These are phyloP conservation scores for Solanum tarapatanum DNA, from an alignment of 257 asterid species.

Conservation along the genomic window DNA sequence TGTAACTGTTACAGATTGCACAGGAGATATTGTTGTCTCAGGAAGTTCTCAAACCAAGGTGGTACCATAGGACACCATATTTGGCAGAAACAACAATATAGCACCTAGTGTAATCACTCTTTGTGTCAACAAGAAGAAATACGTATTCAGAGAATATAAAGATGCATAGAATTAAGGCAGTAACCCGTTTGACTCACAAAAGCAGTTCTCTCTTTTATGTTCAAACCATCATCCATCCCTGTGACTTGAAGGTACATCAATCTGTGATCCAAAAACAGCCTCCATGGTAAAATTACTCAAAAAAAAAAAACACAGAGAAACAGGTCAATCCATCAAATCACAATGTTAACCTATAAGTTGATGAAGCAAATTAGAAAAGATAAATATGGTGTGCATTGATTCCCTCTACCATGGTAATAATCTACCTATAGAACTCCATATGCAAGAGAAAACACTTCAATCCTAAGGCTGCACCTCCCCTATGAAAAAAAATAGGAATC, in stretches of 20 bases:
- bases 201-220: conserved; percentile 68
- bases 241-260: conserved; percentile 76
- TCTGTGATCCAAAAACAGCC: conserved; percentile 26
- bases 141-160: not conserved
- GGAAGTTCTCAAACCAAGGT: not conserved
- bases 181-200: conserved; percentile 47
- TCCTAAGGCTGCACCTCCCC: not conserved
- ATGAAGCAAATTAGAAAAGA: not conserved
- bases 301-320: not conserved
- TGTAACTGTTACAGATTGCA: not conserved
- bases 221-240: conserved; percentile 90
- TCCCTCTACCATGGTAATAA: not conserved
- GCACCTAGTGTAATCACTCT: not conserved
- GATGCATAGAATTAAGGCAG: not conserved
- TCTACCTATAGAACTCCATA: not conserved
- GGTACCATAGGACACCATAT: not conserved
- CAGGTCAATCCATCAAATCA: not conserved
- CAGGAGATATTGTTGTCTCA: not conserved
- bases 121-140: not conserved
- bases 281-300: not conserved
- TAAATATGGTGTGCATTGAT: not conserved
- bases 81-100: not conserved
- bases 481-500: not conserved
- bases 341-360: not conserved
- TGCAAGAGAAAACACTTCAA: not conserved